These are phyloP conservation scores for Mycena haematopus DNA, from an alignment of 768 basidiomycete species.

Conservation along the genomic window DNA sequence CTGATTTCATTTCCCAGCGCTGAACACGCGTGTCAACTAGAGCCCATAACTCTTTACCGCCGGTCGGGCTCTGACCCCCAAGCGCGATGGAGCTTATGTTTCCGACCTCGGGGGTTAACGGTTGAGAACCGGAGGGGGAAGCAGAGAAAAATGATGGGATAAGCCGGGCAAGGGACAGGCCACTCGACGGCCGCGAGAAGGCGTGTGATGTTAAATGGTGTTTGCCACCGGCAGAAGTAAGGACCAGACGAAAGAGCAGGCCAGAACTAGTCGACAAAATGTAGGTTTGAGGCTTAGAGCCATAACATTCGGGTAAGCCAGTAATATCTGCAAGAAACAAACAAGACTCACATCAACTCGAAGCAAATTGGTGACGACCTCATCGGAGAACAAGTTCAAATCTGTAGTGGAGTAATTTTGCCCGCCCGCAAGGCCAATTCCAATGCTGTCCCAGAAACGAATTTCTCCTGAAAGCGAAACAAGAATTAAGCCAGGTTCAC, in stretches of 20 bases:
- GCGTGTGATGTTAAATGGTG: conserved; percentile 61
- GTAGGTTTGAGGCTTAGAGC: conserved; percentile 64
- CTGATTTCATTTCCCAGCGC: conserved; percentile 70
- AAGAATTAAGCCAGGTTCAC: conserved; percentile 89
- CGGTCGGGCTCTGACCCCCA: conserved; percentile 47
- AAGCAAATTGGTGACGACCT: conserved; percentile 70
- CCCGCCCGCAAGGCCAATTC: conserved; percentile 82
- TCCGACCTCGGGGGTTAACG: conserved; percentile 53
- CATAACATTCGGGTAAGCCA: conserved; percentile 10
- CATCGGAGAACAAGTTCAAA: conserved; percentile 57
- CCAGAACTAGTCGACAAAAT: conserved; percentile 74
- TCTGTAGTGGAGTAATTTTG: conserved; percentile 62
- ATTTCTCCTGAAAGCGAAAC: conserved; percentile 73
- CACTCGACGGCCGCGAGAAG: conserved; percentile 63
- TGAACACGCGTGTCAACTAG: conserved; percentile 72
- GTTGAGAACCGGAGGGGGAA: conserved; percentile 48
- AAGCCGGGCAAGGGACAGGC: conserved; percentile 51
- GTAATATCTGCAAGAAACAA: conserved; percentile 16
- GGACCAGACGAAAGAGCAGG: conserved; percentile 64
- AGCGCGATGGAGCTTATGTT: conserved; percentile 72
- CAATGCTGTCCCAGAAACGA: conserved; percentile 89
- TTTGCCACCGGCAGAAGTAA: conserved; percentile 74
- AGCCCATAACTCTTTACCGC: conserved; percentile 68
- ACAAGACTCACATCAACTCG: conserved; percentile 62
- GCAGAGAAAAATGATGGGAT: conserved; percentile 49